These are phyloP conservation scores for Cyclotella atomus DNA, from an alignment of 108 stramenopile species.

Conservation along the genomic window DNA sequence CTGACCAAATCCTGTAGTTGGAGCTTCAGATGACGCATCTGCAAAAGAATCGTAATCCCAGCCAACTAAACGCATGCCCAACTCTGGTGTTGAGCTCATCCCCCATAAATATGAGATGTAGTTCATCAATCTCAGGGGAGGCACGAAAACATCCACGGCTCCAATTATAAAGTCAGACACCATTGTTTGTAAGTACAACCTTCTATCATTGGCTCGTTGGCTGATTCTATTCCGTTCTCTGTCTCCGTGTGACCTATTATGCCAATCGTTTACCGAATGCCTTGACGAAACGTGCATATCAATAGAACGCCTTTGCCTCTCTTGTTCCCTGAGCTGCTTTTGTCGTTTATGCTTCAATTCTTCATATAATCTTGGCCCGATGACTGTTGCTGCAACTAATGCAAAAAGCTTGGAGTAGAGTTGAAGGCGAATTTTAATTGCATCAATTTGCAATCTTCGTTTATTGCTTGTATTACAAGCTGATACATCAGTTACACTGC, in stretches of 20 bases:
- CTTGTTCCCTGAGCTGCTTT: constrained; percentile 26
- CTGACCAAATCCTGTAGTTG: constrained; percentile 2
- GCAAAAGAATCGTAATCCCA: constrained; percentile 45
- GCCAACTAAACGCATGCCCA: constrained; percentile 42
- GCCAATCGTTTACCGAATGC: not conserved
- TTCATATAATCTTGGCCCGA: constrained; percentile 34
- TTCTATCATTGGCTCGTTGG: constrained; percentile 30
- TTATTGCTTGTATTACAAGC: not conserved
- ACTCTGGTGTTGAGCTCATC: constrained; percentile 22
- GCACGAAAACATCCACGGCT: constrained; percentile 37
- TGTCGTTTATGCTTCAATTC: constrained; percentile 36
- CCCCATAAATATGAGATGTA: constrained; percentile 51
- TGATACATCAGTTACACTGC: not conserved
- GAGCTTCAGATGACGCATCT: not conserved
- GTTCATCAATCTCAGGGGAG: constrained; percentile 44
- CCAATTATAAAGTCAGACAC: constrained; percentile 37
- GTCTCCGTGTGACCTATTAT: not conserved
- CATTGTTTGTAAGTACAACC: constrained; percentile 11
- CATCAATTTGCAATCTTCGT: not conserved
- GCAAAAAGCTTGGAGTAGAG: constrained; percentile 29
- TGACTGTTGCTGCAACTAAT: constrained; percentile 31
- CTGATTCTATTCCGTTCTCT: constrained; percentile 1
- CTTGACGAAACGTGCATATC: not conserved
- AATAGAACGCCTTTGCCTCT: constrained; percentile 10
- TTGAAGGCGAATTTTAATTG: constrained; percentile 2